These are phyloP conservation scores for Claviceps sp. DNA, from an alignment of 2,329 filamentous ascomycete genomes.

Conservation along the genomic window DNA sequence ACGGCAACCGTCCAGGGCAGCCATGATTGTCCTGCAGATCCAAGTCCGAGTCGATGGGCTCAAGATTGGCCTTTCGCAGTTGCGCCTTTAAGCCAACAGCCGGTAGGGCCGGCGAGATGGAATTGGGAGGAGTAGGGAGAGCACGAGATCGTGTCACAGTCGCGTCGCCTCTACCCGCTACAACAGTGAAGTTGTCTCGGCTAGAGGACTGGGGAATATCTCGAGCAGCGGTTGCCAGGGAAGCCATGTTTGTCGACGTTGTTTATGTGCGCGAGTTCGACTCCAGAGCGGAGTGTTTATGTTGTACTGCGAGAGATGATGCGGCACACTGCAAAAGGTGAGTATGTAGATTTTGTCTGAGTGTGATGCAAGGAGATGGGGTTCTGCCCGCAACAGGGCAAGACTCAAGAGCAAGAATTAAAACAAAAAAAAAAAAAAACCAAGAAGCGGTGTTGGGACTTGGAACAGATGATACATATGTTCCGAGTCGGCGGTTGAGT, in stretches of 20 bases:
- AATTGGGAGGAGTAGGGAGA: conserved; percentile 87
- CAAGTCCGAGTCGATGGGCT: conserved; percentile 70
- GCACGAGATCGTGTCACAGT: conserved; percentile 46
- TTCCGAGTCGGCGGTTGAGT: conserved; percentile 8
- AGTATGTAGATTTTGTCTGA: background rate
- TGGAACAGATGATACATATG: background rate
- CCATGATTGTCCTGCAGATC: conserved; percentile 55
- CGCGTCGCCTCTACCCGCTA: conserved; percentile 53
- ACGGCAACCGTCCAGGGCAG: conserved; percentile 23
- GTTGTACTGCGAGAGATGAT: conserved; percentile 20
- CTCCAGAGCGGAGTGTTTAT: conserved; percentile 28
- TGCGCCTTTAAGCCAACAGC: conserved; percentile 67
- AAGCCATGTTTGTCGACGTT: conserved; percentile 42
- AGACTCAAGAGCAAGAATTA: background rate
- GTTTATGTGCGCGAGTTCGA: conserved; percentile 14
- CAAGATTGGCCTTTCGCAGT: conserved; percentile 44
- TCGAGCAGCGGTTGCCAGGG: conserved; percentile 52
- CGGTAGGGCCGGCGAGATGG: conserved; percentile 77
- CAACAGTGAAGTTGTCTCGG: conserved; percentile 62
- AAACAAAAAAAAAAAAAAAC: too few relatives aligned
- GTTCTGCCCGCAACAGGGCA: background rate
- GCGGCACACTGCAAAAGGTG: background rate
- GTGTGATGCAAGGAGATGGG: background rate
- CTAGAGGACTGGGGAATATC: conserved; percentile 50
- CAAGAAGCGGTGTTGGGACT: background rate